phyloP scores from a whole-genome alignment of 1,284 basidiomycete species.

The Leccinum subfulvum region DNA sequence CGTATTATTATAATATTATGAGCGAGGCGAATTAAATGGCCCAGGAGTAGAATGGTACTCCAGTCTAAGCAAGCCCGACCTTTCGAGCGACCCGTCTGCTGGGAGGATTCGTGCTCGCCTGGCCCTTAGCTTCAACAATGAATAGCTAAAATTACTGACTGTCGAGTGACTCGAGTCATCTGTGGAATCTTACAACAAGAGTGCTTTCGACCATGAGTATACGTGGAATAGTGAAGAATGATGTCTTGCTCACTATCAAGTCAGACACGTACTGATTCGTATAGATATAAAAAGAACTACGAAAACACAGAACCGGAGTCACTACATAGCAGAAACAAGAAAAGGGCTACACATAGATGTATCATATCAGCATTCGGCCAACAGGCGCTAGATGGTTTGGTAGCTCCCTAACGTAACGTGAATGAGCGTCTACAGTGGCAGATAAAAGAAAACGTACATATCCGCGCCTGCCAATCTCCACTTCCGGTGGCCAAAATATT shows the following conservation, averaged over 20 bases:
- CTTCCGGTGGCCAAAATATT: conserved; percentile 82
- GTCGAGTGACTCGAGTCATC: neutral
- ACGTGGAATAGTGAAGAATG: conserved; percentile 2
- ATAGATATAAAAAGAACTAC: conserved; percentile 26
- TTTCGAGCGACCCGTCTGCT: neutral
- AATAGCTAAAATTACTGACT: neutral
- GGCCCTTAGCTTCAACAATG: neutral
- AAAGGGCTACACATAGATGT: conserved; percentile 29
- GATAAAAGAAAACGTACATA: conserved; percentile 52
- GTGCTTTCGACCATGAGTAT: conserved; percentile 1
- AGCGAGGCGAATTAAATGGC: neutral
- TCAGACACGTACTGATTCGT: conserved; percentile 16
- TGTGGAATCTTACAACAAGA: conserved; percentile 2
- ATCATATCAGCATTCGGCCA: conserved; percentile 10
- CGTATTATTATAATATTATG: conserved; percentile 7
- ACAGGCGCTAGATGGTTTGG: conserved; percentile 27
- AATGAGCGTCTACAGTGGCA: conserved; percentile 7
- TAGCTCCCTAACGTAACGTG: conserved; percentile 26
- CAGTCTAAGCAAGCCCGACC: too few relatives aligned
- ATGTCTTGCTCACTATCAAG: conserved; percentile 10
- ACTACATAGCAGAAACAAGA: conserved; percentile 33
- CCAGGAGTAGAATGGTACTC: neutral
- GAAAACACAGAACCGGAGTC: conserved; percentile 12
- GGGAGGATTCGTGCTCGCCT: too few relatives aligned
- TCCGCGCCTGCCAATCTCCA: conserved; percentile 81